Evolutionary conservation across 179 eudicot species (phyloP).

Genomic region (Heliamphora pulchella): DNA sequence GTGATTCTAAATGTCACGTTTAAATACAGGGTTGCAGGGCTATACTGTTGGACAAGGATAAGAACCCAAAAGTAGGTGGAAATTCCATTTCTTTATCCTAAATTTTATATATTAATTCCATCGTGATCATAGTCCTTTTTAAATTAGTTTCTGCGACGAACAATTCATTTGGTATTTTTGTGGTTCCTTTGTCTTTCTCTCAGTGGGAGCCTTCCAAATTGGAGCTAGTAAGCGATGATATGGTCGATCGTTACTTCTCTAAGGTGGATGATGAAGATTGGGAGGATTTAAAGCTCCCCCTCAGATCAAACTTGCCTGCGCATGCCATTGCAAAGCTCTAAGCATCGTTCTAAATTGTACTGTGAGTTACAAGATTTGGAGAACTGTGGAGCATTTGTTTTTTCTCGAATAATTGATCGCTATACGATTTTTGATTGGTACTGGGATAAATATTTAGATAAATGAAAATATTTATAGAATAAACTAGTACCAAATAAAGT

Average conservation of each 20-base stretch:
- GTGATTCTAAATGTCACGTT: conserved; percentile 14
- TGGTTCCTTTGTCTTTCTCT: conserved; percentile 4
- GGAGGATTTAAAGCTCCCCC: conserved; percentile 60
- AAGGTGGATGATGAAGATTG: conserved; percentile 45
- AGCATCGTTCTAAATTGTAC: neutral
- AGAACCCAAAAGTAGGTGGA: conserved; percentile 61
- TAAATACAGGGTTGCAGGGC: conserved; percentile 80
- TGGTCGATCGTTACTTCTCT: conserved; percentile 60
- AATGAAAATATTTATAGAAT: too few relatives aligned
- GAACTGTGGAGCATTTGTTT: too few relatives aligned
- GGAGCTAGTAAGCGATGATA: conserved; percentile 46
- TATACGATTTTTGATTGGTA: too few relatives aligned
- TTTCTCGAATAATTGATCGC: neutral
- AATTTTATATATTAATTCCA: neutral
- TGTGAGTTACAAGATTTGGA: neutral
- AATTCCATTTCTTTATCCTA: neutral
- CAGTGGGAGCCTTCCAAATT: conserved; percentile 77
- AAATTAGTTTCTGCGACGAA: neutral
- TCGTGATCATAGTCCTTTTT: neutral
- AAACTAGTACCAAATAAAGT: too few relatives aligned
- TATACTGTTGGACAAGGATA: conserved; percentile 70
- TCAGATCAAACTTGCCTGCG: conserved; percentile 42
- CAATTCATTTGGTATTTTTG: neutral
- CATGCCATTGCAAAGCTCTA: conserved; percentile 67
- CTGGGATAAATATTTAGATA: too few relatives aligned